Percentiles rank a stretch among this genome's conserved stretches.
phyloP scores from a whole-genome alignment of 441 rosid species.

The Corymbia citriodora region DNA sequence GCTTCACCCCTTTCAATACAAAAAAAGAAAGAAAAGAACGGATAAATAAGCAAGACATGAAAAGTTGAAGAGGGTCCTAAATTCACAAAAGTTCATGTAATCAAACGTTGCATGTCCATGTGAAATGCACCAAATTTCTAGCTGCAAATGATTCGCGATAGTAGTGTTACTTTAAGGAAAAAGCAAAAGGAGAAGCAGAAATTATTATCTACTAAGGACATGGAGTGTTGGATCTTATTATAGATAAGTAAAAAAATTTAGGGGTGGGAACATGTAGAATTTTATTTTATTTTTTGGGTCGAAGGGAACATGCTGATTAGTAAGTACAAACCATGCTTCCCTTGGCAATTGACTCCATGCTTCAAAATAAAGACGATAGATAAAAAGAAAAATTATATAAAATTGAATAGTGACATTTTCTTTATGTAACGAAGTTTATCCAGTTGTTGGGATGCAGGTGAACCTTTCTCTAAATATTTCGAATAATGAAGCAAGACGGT shows the following conservation, averaged over 20 bases:
- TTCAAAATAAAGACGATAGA: not conserved
- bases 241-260: not conserved
- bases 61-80: not conserved
- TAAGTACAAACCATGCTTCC: not conserved
- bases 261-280: not conserved
- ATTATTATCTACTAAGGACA: not conserved
- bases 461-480: not conserved
- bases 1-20: too few relatives aligned
- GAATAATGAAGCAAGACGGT: not conserved
- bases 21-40: too few relatives aligned
- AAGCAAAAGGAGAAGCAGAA: not conserved
- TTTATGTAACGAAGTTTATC: too few relatives aligned
- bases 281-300: too few relatives aligned
- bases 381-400: too few relatives aligned
- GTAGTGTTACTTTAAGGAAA: accelerated
- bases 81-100: not conserved
- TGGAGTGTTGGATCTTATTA: not conserved
- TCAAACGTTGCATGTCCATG: not conserved
- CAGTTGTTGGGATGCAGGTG: not conserved
- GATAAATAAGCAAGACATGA: accelerated
- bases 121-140: accelerated
- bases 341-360: not conserved
- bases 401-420: not conserved
- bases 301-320: not conserved
- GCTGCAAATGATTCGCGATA: accelerated